A percentile compares a stretch with the other conserved stretches of the same genome.
Conservation (phyloP, 768 basidiomycete species). For the Daedaleopsis sinensis region DNA sequence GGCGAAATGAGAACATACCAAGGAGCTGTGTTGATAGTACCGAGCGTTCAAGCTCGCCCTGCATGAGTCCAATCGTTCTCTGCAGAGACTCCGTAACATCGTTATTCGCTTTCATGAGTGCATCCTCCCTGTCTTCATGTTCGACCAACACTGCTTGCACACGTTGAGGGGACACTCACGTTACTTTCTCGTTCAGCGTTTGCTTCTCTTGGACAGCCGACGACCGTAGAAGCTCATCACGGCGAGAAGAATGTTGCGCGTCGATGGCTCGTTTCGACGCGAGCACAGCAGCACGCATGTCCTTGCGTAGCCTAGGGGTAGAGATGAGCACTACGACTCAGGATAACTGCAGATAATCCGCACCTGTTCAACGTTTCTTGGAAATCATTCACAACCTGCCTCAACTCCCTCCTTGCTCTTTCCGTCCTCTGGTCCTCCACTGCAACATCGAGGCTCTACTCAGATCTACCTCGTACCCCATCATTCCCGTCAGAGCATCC, state of each 20-base stretch:
- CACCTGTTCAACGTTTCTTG: slow-evolving; percentile 54
- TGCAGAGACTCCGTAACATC: slow-evolving; percentile 88
- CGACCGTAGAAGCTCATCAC: slow-evolving; percentile 70
- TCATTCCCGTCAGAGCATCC: background rate
- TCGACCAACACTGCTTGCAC: background rate
- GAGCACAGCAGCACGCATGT: slow-evolving; percentile 69
- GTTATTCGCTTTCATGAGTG: slow-evolving; percentile 85
- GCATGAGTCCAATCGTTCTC: slow-evolving; percentile 85
- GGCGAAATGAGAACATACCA: slow-evolving; percentile 44
- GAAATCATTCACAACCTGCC: slow-evolving; percentile 52
- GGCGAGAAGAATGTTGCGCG: slow-evolving; percentile 53
- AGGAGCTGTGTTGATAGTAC: slow-evolving; percentile 86
- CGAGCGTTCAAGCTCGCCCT: slow-evolving; percentile 88
- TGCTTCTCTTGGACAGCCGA: slow-evolving; percentile 52
- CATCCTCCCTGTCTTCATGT: slow-evolving; percentile 61
- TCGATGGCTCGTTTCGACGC: slow-evolving; percentile 77
- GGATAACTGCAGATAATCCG: slow-evolving; percentile 15
- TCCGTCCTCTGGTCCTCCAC: slow-evolving; percentile 74
- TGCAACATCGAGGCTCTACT: slow-evolving; percentile 66
- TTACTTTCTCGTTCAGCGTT: slow-evolving; percentile 56
- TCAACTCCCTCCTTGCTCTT: slow-evolving; percentile 51
- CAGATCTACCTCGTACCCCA: slow-evolving; percentile 19
- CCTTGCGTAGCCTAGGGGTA: slow-evolving; percentile 55
- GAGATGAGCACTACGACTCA: background rate
- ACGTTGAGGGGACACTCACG: slow-evolving; percentile 44